A percentile compares a stretch with the other conserved stretches of the same genome.
Conservation (phyloP, 257 asterid species). For the Prunella vulgaris region DNA sequence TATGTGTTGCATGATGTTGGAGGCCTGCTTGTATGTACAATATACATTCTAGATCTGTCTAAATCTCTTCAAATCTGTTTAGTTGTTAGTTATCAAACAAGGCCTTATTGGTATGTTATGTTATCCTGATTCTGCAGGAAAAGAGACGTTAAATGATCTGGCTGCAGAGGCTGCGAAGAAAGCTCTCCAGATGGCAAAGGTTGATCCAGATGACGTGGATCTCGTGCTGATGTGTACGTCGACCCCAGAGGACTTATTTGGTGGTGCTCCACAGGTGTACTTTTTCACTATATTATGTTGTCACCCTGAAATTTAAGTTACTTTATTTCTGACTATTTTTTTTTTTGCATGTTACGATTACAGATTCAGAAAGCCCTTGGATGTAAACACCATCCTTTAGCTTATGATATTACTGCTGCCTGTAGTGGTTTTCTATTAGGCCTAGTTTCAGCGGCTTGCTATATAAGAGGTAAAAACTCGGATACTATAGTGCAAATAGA, state of each 20-base stretch:
- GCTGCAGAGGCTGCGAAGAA: slow-evolving; percentile 74
- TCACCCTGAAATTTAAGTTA: not conserved
- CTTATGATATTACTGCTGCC: slow-evolving; percentile 95
- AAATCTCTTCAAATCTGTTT: not conserved
- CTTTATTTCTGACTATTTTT: not conserved
- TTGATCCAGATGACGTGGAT: slow-evolving; percentile 70
- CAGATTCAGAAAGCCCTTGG: slow-evolving; percentile 93
- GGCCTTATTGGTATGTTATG: slow-evolving; percentile 18
- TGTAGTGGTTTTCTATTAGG: slow-evolving; percentile 92
- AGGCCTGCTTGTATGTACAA: not conserved
- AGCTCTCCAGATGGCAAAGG: slow-evolving; percentile 93
- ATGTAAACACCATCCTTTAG: slow-evolving; percentile 76
- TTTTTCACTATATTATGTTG: not conserved
- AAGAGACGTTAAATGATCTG: slow-evolving; percentile 57
- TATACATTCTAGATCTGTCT: not conserved
- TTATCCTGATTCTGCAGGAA: slow-evolving; percentile 30
- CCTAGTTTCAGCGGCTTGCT: slow-evolving; percentile 87
- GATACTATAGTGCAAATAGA: not conserved
- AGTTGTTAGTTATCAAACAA: not conserved
- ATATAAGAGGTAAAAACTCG: slow-evolving; percentile 65
- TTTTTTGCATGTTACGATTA: not conserved
- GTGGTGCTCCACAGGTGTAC: slow-evolving; percentile 81
- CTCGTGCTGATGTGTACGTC: slow-evolving; percentile 77
- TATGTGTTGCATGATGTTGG: not conserved
- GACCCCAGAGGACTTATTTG: slow-evolving; percentile 83